These are phyloP conservation scores for Chaetomium olivaceum DNA, from an alignment of 2,329 filamentous ascomycete species.

Conservation along the genomic window DNA sequence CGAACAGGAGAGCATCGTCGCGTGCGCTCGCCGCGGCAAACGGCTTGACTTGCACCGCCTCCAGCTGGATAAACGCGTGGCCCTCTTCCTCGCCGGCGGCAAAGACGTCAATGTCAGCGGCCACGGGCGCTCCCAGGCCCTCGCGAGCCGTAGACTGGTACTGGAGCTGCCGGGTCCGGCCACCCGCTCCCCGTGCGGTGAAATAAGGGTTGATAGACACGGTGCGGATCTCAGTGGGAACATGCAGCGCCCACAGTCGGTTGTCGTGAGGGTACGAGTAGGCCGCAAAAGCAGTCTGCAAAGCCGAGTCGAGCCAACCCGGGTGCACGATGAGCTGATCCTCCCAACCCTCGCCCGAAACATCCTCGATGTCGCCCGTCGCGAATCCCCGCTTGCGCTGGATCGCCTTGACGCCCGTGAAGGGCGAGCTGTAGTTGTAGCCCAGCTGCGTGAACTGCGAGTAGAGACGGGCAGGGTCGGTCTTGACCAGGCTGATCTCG, in stretches of 20 bases:
- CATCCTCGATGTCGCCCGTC: neutral
- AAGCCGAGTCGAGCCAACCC: conserved; percentile 38
- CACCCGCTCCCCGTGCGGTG: neutral
- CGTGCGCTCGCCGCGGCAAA: neutral
- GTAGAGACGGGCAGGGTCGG: conserved; percentile 10
- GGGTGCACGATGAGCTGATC: conserved; percentile 38
- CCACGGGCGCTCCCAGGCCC: neutral
- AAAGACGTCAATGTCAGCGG: neutral
- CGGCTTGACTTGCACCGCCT: neutral
- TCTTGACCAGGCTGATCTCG: conserved; percentile 13
- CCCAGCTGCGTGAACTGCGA: conserved; percentile 15
- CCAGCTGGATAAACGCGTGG: neutral
- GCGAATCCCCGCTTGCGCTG: conserved; percentile 12
- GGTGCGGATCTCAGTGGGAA: neutral
- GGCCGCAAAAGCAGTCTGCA: conserved; percentile 37
- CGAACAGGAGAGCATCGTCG: neutral
- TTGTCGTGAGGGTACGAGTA: conserved; percentile 2
- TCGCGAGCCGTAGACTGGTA: neutral
- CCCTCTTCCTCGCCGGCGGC: neutral
- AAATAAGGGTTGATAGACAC: conserved; percentile 1
- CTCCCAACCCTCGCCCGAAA: neutral
- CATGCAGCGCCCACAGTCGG: neutral
- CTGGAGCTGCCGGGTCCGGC: neutral
- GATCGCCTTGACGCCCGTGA: conserved; percentile 13
- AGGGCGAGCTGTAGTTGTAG: conserved; percentile 18